phyloP scores from a whole-genome alignment of 2,329 filamentous ascomycete species.

The Talaromyces sp. region DNA sequence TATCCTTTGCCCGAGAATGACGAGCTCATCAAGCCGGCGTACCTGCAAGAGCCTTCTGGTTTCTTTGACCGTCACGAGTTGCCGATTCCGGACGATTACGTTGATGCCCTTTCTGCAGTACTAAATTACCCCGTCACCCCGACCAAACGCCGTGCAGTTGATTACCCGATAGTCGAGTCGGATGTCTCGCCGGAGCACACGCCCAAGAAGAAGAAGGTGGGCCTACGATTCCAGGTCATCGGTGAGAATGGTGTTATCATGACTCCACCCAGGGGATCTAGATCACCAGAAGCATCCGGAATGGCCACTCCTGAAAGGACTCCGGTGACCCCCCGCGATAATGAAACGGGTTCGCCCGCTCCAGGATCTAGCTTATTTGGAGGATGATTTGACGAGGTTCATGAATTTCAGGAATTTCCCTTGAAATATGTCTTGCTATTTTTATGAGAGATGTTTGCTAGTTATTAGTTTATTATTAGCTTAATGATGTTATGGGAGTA shows the following conservation, averaged over 20 bases:
- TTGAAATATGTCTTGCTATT: not conserved
- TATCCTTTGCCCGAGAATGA: slow-evolving; percentile 38
- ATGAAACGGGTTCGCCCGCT: not conserved
- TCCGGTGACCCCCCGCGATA: not conserved
- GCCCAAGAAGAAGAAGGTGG: slow-evolving; percentile 15
- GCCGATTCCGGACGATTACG: slow-evolving; percentile 28
- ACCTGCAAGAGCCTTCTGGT: slow-evolving; percentile 23
- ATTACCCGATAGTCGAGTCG: slow-evolving; percentile 6
- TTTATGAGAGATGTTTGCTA: not conserved
- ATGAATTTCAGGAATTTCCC: not conserved
- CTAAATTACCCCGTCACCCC: slow-evolving; percentile 1
- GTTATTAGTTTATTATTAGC: not conserved
- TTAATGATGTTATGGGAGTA: not conserved
- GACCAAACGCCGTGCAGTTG: slow-evolving; percentile 4
- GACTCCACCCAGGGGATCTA: slow-evolving; percentile 9
- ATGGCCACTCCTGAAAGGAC: not conserved
- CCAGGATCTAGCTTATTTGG: not conserved
- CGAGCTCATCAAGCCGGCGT: slow-evolving; percentile 20
- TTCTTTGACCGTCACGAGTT: slow-evolving; percentile 37
- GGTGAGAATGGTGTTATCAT: slow-evolving; percentile 16
- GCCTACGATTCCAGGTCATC: slow-evolving; percentile 10
- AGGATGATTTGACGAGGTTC: not conserved
- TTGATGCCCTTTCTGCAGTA: not conserved
- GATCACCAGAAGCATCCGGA: not conserved
- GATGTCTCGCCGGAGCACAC: slow-evolving; percentile 10